Evolutionary conservation across 2,329 filamentous ascomycete species (phyloP).

Genomic region (Drechslera avenae): DNA sequence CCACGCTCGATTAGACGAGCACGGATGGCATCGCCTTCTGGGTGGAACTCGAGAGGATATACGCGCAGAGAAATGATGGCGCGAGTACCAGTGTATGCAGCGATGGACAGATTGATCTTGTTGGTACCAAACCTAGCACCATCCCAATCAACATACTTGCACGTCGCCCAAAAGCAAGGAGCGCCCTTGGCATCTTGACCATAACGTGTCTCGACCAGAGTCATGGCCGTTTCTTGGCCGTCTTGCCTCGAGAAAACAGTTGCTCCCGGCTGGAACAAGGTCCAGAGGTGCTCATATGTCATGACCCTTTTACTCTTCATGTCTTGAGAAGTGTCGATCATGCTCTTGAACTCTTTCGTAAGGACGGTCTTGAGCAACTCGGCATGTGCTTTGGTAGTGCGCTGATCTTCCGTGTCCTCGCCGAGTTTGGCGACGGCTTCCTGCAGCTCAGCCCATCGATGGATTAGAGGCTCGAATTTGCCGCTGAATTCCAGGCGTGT

Average conservation of each 20-base stretch:
- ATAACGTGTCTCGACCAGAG: conserved; percentile 37
- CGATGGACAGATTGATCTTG: conserved; percentile 37
- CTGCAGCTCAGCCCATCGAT: conserved; percentile 62
- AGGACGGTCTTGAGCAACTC: conserved; percentile 48
- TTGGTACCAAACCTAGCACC: conserved; percentile 42
- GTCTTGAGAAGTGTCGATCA: conserved; percentile 50
- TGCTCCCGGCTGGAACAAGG: conserved; percentile 49
- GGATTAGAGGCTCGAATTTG: conserved; percentile 68
- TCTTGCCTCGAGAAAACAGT: conserved; percentile 43
- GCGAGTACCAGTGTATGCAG: conserved; percentile 48
- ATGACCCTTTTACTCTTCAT: conserved; percentile 49
- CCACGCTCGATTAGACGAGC: conserved; percentile 53
- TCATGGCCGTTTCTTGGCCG: conserved; percentile 44
- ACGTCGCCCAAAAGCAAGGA: conserved; percentile 46
- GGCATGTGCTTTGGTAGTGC: conserved; percentile 47
- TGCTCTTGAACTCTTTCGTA: conserved; percentile 49
- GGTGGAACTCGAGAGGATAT: conserved; percentile 54
- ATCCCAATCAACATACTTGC: conserved; percentile 48
- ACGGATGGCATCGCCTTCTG: conserved; percentile 47
- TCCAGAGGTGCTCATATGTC: conserved; percentile 53
- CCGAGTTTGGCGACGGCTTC: conserved; percentile 31
- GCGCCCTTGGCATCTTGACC: conserved; percentile 41
- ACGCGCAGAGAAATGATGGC: conserved; percentile 50
- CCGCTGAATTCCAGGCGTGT: conserved; percentile 66
- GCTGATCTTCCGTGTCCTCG: conserved; percentile 35